Conservation (phyloP, 2,329 filamentous ascomycete species). For the Lasiodiplodia theobromae region DNA sequence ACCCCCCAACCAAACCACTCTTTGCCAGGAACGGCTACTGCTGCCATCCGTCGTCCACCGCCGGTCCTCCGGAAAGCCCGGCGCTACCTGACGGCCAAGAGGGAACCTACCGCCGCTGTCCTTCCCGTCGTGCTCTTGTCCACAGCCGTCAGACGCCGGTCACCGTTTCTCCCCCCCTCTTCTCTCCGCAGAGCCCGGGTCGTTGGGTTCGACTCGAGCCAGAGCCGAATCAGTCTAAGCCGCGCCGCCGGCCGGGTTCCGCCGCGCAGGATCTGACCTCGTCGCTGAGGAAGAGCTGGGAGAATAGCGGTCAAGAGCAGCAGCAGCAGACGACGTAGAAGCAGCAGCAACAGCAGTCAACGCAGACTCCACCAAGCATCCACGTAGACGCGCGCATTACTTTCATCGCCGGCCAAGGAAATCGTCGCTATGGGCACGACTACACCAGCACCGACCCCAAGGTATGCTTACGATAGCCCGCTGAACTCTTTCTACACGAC, state of each 20-base stretch:
- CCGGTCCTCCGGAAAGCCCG: conserved; percentile 6
- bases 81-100: background rate
- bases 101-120: background rate
- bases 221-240: conserved; percentile 4
- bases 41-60: conserved; percentile 1
- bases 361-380: background rate
- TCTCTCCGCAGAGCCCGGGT: background rate
- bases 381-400: background rate
- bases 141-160: conserved; percentile 5
- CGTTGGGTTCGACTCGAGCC: conserved; percentile 1
- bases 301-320: conserved; percentile 3
- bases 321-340: background rate
- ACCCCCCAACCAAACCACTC: conserved; percentile 7
- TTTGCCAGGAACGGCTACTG: conserved; percentile 2
- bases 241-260: background rate
- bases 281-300: conserved; percentile 21
- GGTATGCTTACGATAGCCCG: background rate
- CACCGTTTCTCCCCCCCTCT: background rate
- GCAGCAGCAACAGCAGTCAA: background rate
- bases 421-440: conserved; percentile 8
- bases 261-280: background rate
- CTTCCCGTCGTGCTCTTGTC: background rate
- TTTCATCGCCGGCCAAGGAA: background rate
- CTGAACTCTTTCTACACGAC: background rate
- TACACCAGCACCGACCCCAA: conserved; percentile 3